Evolutionary conservation across 176 grass and related monocot genomes (phyloP).

Genomic region (Aegilops longissima): DNA sequence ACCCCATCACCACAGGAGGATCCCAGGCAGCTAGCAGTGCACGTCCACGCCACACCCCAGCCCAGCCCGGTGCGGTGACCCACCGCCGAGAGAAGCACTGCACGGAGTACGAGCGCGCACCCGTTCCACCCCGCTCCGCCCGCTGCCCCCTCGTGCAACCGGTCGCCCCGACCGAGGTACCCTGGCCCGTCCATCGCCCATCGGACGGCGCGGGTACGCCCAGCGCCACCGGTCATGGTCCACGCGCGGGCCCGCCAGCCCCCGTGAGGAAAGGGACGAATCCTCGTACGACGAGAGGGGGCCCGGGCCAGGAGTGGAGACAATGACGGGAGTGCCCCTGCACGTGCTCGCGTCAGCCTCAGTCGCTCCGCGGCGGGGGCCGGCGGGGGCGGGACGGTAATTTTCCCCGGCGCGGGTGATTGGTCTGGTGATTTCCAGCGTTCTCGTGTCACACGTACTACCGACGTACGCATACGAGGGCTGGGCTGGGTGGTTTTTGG

Average conservation of each 20-base stretch:
- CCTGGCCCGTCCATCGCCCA: not conserved
- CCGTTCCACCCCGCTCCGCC: not conserved
- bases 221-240: too few species aligned
- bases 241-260: not conserved
- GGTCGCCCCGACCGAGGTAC: not conserved
- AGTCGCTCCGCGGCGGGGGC: not conserved
- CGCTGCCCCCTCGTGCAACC: not conserved
- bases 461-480: not conserved
- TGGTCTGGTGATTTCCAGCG: too few species aligned
- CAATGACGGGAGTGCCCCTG: conserved; percentile 10
- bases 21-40: too few species aligned
- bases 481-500: not conserved
- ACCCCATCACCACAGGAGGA: too few species aligned
- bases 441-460: too few species aligned
- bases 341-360: not conserved
- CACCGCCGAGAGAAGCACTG: not conserved
- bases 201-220: too few species aligned
- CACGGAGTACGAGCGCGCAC: not conserved
- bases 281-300: conserved; percentile 61
- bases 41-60: not conserved
- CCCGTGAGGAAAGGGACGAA: conserved; percentile 51
- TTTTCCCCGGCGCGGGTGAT: not conserved
- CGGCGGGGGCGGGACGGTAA: not conserved
- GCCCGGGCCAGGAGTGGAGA: too few species aligned
- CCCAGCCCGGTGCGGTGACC: too few species aligned